Conservation (phyloP, 176 grass and related monocot species). For the Carex parvula region DNA sequence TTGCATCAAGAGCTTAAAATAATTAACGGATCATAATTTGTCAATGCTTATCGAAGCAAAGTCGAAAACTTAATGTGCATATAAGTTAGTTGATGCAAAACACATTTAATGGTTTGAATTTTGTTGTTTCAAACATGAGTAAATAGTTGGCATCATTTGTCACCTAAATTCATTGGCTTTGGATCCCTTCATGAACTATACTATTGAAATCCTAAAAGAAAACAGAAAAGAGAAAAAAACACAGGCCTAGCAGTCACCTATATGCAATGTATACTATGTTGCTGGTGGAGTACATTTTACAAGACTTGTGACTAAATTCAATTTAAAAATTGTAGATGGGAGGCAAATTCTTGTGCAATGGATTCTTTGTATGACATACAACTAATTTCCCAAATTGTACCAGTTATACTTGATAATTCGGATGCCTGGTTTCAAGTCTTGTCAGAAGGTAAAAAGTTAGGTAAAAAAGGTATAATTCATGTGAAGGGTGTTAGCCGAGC, state of each 20-base stretch:
- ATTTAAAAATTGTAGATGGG: conserved; percentile 47
- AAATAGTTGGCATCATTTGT: not conserved
- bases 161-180: not conserved
- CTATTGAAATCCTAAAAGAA: not conserved
- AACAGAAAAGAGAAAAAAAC: not conserved
- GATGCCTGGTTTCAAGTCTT: conserved; percentile 62
- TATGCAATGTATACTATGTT: not conserved
- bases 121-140: not conserved
- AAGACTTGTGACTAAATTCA: not conserved
- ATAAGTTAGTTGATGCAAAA: not conserved
- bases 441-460: conserved; percentile 69
- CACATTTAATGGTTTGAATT: not conserved
- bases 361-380: conserved; percentile 87
- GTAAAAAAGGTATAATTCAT: conserved; percentile 51
- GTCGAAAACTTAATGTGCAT: not conserved
- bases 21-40: not conserved
- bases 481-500: conserved; percentile 57
- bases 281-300: not conserved
- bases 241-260: not conserved
- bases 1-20: not conserved
- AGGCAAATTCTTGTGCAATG: conserved; percentile 62
- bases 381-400: conserved; percentile 67
- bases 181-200: not conserved
- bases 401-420: conserved; percentile 77
- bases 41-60: not conserved